Conservation (phyloP, 1,139 yeast genomes). For the Kurtzmaniella quercitrusa region DNA sequence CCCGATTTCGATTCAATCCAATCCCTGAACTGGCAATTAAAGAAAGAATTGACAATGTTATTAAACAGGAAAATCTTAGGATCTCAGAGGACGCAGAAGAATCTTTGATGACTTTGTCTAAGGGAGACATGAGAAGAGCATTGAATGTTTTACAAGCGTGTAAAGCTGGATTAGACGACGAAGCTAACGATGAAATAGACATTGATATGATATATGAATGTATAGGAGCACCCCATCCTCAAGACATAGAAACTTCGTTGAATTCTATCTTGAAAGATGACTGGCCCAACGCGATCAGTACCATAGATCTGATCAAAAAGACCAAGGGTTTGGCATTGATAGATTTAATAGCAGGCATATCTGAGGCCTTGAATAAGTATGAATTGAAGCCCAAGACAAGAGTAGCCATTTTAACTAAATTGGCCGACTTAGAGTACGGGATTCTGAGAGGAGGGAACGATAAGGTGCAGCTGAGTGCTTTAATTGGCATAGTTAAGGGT, state of each 20-base stretch:
- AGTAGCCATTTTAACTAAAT: slow-evolving; percentile 57
- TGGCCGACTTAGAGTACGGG: slow-evolving; percentile 86
- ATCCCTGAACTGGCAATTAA: slow-evolving; percentile 63
- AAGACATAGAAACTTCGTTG: slow-evolving; percentile 70
- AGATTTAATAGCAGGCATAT: slow-evolving; percentile 75
- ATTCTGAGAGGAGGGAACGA: slow-evolving; percentile 92
- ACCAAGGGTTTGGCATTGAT: slow-evolving; percentile 84
- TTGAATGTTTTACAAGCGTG: slow-evolving; percentile 94
- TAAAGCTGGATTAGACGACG: slow-evolving; percentile 61
- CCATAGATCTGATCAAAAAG: slow-evolving; percentile 59
- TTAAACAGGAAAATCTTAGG: slow-evolving; percentile 59
- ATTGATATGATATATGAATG: slow-evolving; percentile 84
- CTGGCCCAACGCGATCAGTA: slow-evolving; percentile 74
- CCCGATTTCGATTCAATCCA: slow-evolving; percentile 91
- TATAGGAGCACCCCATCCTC: slow-evolving; percentile 93
- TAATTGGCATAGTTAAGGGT: slow-evolving; percentile 78
- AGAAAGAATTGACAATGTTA: slow-evolving; percentile 63
- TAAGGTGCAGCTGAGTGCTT: slow-evolving; percentile 83
- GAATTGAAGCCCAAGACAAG: slow-evolving; percentile 64
- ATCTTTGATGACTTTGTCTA: slow-evolving; percentile 65
- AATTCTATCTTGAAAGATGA: slow-evolving; percentile 80
- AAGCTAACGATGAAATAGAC: slow-evolving; percentile 49
- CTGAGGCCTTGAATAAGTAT: slow-evolving; percentile 61
- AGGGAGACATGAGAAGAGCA: slow-evolving; percentile 96
- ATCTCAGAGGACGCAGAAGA: slow-evolving; percentile 56